Evolutionary conservation across 495 filamentous ascomycete genomes (phyloP).

Genomic region (Penicillium parvum): DNA sequence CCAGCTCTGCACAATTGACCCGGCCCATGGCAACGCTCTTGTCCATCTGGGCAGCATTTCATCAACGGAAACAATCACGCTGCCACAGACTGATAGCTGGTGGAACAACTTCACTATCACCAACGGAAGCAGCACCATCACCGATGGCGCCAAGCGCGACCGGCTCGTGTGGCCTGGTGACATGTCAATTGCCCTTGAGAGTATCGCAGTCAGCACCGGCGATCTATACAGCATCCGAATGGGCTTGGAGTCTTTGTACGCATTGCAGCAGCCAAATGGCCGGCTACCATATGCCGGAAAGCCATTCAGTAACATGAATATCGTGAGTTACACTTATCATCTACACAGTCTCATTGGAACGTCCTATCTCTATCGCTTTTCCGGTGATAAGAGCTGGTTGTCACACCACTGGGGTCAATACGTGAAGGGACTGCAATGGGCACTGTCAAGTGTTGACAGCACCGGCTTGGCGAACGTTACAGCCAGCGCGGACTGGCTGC

Average conservation of each 20-base stretch:
- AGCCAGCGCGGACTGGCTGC: conserved; percentile 46
- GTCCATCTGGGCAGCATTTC: conserved; percentile 29
- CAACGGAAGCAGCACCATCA: conserved; percentile 46
- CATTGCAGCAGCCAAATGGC: conserved; percentile 40
- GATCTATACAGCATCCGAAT: conserved; percentile 53
- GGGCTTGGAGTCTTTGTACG: conserved; percentile 49
- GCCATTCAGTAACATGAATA: conserved; percentile 37
- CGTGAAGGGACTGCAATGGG: conserved; percentile 42
- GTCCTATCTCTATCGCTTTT: conserved; percentile 51
- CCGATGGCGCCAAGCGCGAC: conserved; percentile 54
- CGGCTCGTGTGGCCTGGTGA: conserved; percentile 56
- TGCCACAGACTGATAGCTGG: conserved; percentile 25
- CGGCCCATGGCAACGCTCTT: conserved; percentile 43
- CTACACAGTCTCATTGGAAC: conserved; percentile 53
- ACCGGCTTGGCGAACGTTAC: conserved; percentile 49
- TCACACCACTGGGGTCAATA: conserved; percentile 42
- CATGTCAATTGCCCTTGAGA: conserved; percentile 52
- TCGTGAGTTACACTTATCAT: conserved; percentile 53
- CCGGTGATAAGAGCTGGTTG: conserved; percentile 46
- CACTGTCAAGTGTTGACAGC: conserved; percentile 40
- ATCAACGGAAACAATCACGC: conserved; percentile 13
- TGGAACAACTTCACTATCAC: conserved; percentile 33
- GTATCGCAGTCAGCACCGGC: conserved; percentile 49
- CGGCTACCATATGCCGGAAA: conserved; percentile 49
- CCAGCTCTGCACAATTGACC: conserved; percentile 53